These are phyloP conservation scores for Fusarium bulbicola DNA, from an alignment of 2,329 filamentous ascomycete species.

Conservation along the genomic window DNA sequence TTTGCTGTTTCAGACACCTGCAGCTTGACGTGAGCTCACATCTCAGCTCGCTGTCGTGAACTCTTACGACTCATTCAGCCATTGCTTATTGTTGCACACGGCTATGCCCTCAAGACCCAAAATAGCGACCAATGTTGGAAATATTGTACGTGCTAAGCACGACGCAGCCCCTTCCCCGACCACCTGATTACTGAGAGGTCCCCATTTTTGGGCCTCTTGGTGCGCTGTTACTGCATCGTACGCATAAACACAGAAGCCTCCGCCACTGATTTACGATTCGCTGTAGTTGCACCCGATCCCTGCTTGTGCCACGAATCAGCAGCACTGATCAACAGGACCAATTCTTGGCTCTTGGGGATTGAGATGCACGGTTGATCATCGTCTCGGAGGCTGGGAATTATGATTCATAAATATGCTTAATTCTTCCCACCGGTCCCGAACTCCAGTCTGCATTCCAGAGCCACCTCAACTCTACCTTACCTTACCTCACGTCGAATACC, in stretches of 20 bases:
- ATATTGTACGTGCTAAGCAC: neutral
- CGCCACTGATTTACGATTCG: slow-evolving; percentile 24
- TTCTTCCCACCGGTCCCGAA: neutral
- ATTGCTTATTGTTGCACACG: neutral
- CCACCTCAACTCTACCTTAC: neutral
- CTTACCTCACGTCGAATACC: neutral
- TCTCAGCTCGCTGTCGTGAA: neutral
- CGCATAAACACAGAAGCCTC: slow-evolving; percentile 23
- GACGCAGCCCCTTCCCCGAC: neutral
- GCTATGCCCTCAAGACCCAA: neutral
- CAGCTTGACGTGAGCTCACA: neutral
- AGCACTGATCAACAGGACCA: slow-evolving; percentile 16
- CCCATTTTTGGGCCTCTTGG: neutral
- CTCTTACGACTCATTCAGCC: neutral
- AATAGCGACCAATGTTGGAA: neutral
- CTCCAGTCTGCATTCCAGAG: neutral
- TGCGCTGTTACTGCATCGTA: slow-evolving; percentile 18
- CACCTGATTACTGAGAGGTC: neutral
- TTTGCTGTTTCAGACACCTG: slow-evolving; percentile 1
- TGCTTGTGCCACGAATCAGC: slow-evolving; percentile 14
- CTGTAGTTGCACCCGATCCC: neutral
- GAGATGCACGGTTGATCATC: slow-evolving; percentile 17
- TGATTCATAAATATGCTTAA: slow-evolving; percentile 12
- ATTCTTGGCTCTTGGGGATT: neutral
- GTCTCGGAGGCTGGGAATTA: slow-evolving; percentile 18